Conservation (phyloP, 2,329 filamentous ascomycete genomes). For the Lasiodiplodia hormozganensis region DNA sequence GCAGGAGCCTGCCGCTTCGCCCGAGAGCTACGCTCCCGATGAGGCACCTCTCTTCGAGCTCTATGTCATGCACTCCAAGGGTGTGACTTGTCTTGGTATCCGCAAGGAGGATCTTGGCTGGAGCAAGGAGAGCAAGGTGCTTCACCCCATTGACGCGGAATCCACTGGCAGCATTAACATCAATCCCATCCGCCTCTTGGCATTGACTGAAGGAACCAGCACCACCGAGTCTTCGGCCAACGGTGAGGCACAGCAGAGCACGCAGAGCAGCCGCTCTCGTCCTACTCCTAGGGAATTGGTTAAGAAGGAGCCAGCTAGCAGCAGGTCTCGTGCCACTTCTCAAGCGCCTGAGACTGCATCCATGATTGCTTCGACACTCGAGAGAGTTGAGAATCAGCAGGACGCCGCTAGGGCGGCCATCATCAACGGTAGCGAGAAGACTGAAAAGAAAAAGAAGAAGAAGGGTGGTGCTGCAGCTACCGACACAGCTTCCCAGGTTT, state of each 20-base stretch:
- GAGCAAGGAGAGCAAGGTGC: slow-evolving; percentile 87
- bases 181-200: slow-evolving; percentile 63
- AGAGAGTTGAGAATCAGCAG: slow-evolving; percentile 52
- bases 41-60: slow-evolving; percentile 87
- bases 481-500: slow-evolving; percentile 56
- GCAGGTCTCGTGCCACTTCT: slow-evolving; percentile 37
- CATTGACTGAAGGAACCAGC: slow-evolving; percentile 42
- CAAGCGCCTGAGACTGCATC: slow-evolving; percentile 46
- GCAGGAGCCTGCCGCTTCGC: slow-evolving; percentile 67
- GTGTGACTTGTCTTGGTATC: slow-evolving; percentile 87
- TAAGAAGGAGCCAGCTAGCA: slow-evolving; percentile 43
- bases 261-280: slow-evolving; percentile 38
- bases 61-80: slow-evolving; percentile 97
- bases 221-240: slow-evolving; percentile 54
- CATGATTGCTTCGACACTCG: slow-evolving; percentile 48
- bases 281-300: slow-evolving; percentile 36
- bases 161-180: slow-evolving; percentile 77
- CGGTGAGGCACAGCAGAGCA: slow-evolving; percentile 42
- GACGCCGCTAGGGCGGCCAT: slow-evolving; percentile 49
- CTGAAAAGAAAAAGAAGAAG: slow-evolving; percentile 71
- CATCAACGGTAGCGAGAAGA: slow-evolving; percentile 49
- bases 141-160: slow-evolving; percentile 78
- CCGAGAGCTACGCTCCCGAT: slow-evolving; percentile 63
- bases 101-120: slow-evolving; percentile 91
- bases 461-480: slow-evolving; percentile 62